These are phyloP conservation scores for Akebia trifoliata DNA, from an alignment of 164 flowering plant genomes.

Conservation along the genomic window DNA sequence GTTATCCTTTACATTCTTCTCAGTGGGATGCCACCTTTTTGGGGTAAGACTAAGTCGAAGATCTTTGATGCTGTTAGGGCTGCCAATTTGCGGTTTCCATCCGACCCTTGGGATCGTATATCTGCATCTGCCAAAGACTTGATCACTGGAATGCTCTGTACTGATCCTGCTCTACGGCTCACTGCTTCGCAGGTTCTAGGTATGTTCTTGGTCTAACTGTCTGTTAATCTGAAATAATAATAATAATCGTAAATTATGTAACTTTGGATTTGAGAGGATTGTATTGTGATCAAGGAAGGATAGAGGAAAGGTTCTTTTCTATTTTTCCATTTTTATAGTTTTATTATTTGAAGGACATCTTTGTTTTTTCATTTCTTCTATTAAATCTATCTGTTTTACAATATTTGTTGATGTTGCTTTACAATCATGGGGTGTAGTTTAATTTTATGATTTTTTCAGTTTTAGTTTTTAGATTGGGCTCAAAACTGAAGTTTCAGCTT, in stretches of 20 bases:
- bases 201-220: conserved; percentile 16
- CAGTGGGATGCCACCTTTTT: conserved; percentile 77
- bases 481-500: too few relatives aligned
- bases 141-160: conserved; percentile 62
- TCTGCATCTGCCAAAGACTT: conserved; percentile 67
- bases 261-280: background rate
- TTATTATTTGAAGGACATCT: too few relatives aligned
- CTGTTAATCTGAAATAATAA: background rate
- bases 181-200: conserved; percentile 75
- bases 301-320: too few relatives aligned
- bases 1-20: conserved; percentile 85
- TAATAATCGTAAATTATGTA: background rate
- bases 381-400: too few relatives aligned
- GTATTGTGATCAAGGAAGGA: background rate
- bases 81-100: conserved; percentile 63
- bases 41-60: conserved; percentile 74
- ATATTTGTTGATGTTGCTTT: too few relatives aligned
- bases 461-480: too few relatives aligned
- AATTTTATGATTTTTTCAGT: too few relatives aligned
- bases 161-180: conserved; percentile 59
- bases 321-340: too few relatives aligned
- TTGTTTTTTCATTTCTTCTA: too few relatives aligned
- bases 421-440: too few relatives aligned
- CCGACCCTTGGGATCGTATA: conserved; percentile 56
- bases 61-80: conserved; percentile 84